These are phyloP conservation scores for Metschnikowia colocasiae DNA, from an alignment of 805 yeast species.

Conservation along the genomic window DNA sequence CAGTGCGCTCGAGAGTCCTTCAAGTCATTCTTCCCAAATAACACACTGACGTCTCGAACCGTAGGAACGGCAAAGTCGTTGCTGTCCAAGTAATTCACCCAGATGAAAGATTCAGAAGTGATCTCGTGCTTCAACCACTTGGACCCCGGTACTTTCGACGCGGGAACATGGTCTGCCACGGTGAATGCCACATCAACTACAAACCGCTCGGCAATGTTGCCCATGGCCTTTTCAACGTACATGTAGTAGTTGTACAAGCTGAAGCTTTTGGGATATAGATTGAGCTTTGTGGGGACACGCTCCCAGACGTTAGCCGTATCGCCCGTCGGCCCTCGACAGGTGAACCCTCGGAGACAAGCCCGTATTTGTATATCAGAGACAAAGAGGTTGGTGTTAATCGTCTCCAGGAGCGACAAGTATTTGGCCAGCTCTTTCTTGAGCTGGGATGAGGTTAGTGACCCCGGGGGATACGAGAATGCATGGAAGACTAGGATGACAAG, in stretches of 20 bases:
- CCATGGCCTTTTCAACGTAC: constrained; percentile 13
- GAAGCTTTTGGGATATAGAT: constrained; percentile 11
- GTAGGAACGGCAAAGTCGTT: constrained; percentile 12
- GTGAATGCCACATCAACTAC: constrained; percentile 14
- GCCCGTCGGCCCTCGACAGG: constrained; percentile 8
- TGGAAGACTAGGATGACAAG: constrained; percentile 9
- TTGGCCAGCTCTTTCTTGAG: neutral
- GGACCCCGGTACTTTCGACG: constrained; percentile 2
- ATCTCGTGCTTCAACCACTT: constrained; percentile 10
- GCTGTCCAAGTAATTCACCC: constrained; percentile 14
- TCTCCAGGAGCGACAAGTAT: constrained; percentile 14
- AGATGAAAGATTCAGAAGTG: constrained; percentile 9
- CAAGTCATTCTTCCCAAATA: constrained; percentile 31
- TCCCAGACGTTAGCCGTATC: constrained; percentile 10
- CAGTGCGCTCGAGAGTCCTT: constrained; percentile 26
- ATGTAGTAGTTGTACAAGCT: constrained; percentile 17
- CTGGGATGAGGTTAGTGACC: constrained; percentile 1
- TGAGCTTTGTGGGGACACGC: constrained; percentile 13
- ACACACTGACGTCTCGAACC: constrained; percentile 27
- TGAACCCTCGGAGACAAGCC: constrained; percentile 17
- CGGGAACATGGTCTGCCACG: constrained; percentile 7
- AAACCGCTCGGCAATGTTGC: constrained; percentile 9
- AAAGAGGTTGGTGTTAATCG: constrained; percentile 7
- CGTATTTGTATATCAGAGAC: constrained; percentile 16
- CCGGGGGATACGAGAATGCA: constrained; percentile 4